Evolutionary conservation across 306 rosid species (phyloP).

Genomic region (Vicia villosa): DNA sequence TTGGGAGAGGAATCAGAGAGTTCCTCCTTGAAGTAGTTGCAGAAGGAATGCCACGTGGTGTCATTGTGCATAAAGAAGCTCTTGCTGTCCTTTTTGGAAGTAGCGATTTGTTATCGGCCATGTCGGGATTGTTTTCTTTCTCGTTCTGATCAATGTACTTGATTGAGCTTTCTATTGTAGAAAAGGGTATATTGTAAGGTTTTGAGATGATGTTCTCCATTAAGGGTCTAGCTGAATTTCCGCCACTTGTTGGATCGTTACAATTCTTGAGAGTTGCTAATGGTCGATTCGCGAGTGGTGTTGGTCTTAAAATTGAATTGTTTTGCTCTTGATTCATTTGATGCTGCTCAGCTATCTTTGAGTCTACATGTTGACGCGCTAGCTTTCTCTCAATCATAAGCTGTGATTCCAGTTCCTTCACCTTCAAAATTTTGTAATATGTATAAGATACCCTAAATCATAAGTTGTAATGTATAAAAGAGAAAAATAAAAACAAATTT

Average conservation of each 20-base stretch:
- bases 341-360: constrained; percentile 93
- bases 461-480: background rate
- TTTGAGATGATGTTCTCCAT: constrained; percentile 60
- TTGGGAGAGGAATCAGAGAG: constrained; percentile 86
- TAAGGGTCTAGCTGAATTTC: constrained; percentile 53
- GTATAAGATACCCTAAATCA: constrained; percentile 43
- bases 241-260: constrained; percentile 41
- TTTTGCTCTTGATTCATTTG: constrained; percentile 67
- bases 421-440: constrained; percentile 42
- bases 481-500: background rate
- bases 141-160: constrained; percentile 62
- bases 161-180: constrained; percentile 57
- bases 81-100: constrained; percentile 73
- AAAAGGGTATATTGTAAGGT: constrained; percentile 46
- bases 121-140: constrained; percentile 86
- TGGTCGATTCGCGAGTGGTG: constrained; percentile 52
- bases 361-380: constrained; percentile 92
- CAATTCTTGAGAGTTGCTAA: constrained; percentile 57
- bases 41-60: constrained; percentile 52
- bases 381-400: constrained; percentile 91
- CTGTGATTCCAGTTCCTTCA: constrained; percentile 90
- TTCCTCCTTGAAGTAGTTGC: constrained; percentile 68
- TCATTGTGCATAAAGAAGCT: constrained; percentile 70
- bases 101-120: constrained; percentile 46
- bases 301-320: constrained; percentile 47